These are phyloP conservation scores for Vachellia pachyceras DNA, from an alignment of 306 rosid genomes.

Conservation along the genomic window DNA sequence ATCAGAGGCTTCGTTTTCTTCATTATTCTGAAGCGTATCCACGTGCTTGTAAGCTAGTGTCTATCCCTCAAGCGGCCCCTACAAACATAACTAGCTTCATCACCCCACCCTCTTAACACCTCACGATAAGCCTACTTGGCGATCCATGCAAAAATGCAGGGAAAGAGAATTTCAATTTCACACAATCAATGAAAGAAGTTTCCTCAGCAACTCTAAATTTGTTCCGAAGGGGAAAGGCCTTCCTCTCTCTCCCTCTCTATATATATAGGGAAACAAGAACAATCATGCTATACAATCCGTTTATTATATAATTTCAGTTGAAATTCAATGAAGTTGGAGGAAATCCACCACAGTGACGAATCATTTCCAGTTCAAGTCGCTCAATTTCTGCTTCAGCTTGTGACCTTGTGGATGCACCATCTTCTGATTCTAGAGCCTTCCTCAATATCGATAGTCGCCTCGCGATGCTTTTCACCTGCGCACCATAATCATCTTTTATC, in stretches of 20 bases:
- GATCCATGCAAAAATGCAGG: background rate
- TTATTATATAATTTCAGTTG: background rate
- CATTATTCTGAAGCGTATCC: background rate
- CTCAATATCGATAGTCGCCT: conserved; percentile 47
- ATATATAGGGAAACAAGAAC: background rate
- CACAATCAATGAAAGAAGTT: background rate
- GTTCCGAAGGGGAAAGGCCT: background rate
- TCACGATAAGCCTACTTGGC: background rate
- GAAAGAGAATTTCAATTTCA: background rate
- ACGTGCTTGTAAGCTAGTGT: background rate
- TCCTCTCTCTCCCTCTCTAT: background rate
- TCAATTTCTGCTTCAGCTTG: conserved; percentile 56
- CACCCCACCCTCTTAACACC: background rate
- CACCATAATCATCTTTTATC: background rate
- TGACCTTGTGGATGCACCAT: conserved; percentile 41
- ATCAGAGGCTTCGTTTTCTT: background rate
- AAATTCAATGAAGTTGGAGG: conserved; percentile 33
- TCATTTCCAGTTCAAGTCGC: conserved; percentile 50
- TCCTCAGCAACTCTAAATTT: background rate
- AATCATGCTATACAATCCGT: background rate
- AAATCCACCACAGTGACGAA: conserved; percentile 45
- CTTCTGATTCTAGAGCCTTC: conserved; percentile 16
- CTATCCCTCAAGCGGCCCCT: background rate
- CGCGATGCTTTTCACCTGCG: conserved; percentile 56
- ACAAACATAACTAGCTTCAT: background rate